Evolutionary conservation across 257 asterid genomes (phyloP).

Genomic region (Solanum appendiculatum): DNA sequence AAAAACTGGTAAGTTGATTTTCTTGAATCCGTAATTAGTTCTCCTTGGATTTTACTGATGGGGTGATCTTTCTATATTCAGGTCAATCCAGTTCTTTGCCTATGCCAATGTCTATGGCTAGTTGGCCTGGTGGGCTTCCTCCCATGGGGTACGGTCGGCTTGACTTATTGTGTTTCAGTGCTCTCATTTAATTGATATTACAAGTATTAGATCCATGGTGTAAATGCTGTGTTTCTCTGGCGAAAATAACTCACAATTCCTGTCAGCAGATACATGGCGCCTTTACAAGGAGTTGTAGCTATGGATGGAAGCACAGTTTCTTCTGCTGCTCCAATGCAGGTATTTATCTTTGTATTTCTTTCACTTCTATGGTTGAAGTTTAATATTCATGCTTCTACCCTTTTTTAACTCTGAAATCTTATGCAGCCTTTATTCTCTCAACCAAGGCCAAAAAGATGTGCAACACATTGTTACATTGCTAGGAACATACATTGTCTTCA

Average conservation of each 20-base stretch:
- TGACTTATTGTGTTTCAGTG: not conserved
- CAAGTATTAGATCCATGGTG: constrained; percentile 7
- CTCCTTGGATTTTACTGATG: not conserved
- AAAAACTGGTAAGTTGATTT: constrained; percentile 40
- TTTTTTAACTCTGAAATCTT: not conserved
- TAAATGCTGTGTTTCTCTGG: not conserved
- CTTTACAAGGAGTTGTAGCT: constrained; percentile 76
- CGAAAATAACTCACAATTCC: constrained; percentile 16
- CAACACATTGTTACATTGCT: constrained; percentile 89
- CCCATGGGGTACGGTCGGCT: constrained; percentile 67
- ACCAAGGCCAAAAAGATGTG: constrained; percentile 78
- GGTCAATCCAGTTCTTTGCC: constrained; percentile 61
- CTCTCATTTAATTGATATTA: constrained; percentile 2
- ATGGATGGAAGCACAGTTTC: constrained; percentile 61
- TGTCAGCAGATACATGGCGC: constrained; percentile 71
- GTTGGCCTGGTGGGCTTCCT: constrained; percentile 95
- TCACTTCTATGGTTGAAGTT: not conserved
- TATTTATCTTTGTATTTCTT: not conserved
- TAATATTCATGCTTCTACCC: not conserved
- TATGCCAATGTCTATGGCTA: constrained; percentile 61
- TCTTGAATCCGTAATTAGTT: not conserved
- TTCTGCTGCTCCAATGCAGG: constrained; percentile 66
- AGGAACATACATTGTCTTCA: constrained; percentile 62
- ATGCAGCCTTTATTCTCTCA: constrained; percentile 66
- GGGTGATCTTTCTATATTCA: not conserved